Evolutionary conservation across 192 early-diverging fungal species (phyloP).

Genomic region (Coemansia sp.): DNA sequence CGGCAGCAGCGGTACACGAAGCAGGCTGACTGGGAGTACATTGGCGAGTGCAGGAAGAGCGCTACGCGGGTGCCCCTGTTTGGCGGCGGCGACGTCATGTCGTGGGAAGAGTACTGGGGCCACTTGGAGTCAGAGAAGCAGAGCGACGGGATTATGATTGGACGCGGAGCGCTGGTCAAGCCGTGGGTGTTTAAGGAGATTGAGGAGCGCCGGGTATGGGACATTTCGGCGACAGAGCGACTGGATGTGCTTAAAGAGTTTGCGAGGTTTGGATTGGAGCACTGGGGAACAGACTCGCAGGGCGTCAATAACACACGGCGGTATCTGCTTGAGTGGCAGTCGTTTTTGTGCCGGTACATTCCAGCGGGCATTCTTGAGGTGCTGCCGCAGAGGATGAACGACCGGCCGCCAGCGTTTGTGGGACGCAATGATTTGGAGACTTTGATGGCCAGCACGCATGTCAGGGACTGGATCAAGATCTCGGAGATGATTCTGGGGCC

Average conservation of each 20-base stretch:
- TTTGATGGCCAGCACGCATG: constrained; percentile 78
- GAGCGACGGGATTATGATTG: constrained; percentile 89
- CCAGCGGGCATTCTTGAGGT: constrained; percentile 92
- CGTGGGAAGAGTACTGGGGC: constrained; percentile 78
- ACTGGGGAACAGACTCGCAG: constrained; percentile 89
- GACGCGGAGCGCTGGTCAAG: constrained; percentile 89
- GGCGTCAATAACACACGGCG: constrained; percentile 83
- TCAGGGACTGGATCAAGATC: constrained; percentile 89
- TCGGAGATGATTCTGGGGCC: constrained; percentile 89
- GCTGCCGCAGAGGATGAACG: constrained; percentile 87
- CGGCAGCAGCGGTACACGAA: constrained; percentile 90
- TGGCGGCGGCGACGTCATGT: constrained; percentile 83
- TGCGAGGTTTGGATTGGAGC: constrained; percentile 84
- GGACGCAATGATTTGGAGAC: constrained; percentile 94
- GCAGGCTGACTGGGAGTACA: constrained; percentile 90
- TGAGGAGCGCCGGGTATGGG: constrained; percentile 78
- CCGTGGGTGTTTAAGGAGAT: constrained; percentile 98
- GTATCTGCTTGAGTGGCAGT: constrained; percentile 79
- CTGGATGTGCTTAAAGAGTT: constrained; percentile 86
- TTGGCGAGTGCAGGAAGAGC: constrained; percentile 56
- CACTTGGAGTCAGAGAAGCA: constrained; percentile 57
- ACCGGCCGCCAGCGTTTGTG: constrained; percentile 77
- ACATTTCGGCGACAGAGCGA: constrained; percentile 86
- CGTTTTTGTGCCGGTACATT: constrained; percentile 74
- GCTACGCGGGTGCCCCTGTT: constrained; percentile 58